A percentile compares a stretch with the other conserved stretches of the same genome.
Evolutionary conservation across 2,329 filamentous ascomycete species (phyloP).

Genomic region (Fusarium odoratissimum): DNA sequence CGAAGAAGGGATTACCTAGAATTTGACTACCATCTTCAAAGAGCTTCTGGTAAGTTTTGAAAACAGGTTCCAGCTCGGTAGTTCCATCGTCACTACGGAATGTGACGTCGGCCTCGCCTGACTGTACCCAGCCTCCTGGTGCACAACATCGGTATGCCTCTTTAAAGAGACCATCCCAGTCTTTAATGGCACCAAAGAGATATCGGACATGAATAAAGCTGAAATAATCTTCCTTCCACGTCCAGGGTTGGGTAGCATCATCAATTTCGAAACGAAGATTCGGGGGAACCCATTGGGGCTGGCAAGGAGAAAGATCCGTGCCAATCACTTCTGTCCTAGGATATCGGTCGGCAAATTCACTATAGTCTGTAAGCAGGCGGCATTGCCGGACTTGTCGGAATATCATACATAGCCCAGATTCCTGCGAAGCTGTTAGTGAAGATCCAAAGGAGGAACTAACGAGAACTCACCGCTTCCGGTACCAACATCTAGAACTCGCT

Average conservation of each 20-base stretch:
- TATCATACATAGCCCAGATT: background rate
- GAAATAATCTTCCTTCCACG: background rate
- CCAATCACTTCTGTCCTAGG: background rate
- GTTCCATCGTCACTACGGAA: constrained; percentile 2
- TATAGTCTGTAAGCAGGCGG: accelerated
- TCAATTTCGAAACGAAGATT: background rate
- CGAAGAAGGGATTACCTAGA: background rate
- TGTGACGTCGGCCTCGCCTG: background rate
- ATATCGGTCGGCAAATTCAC: constrained; percentile 6
- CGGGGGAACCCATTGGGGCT: background rate
- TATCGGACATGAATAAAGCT: background rate
- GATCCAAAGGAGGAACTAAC: accelerated
- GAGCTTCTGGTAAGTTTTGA: background rate
- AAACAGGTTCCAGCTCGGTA: background rate
- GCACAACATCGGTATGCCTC: constrained; percentile 1
- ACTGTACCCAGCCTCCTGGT: background rate
- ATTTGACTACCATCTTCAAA: background rate
- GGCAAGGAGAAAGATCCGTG: constrained; percentile 5
- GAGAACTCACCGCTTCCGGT: background rate
- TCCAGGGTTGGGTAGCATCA: background rate
- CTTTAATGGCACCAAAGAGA: background rate
- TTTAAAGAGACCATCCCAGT: background rate
- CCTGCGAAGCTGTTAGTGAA: background rate
- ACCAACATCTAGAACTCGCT: constrained; percentile 1
- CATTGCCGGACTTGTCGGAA: accelerated